phyloP scores from a whole-genome alignment of 371 early-diverging fungal species.

The Mucor piriformis region DNA sequence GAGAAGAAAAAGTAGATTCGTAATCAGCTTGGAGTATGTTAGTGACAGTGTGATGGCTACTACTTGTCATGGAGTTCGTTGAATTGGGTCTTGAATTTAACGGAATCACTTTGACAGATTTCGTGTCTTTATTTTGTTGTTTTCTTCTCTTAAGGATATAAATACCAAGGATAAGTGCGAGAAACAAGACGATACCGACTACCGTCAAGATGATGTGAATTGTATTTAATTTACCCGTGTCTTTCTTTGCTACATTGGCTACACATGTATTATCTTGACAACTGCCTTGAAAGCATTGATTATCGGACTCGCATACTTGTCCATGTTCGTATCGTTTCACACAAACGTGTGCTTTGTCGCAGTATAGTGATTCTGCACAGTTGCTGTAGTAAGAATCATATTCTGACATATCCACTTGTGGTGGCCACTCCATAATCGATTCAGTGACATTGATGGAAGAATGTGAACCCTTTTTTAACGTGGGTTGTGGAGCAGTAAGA shows the following conservation, averaged over 20 bases:
- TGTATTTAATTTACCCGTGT: slow-evolving; percentile 1
- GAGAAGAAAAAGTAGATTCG: slow-evolving; percentile 3
- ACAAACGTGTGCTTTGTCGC: slow-evolving; percentile 8
- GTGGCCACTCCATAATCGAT: slow-evolving; percentile 19
- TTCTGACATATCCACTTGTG: neutral
- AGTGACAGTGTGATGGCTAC: neutral
- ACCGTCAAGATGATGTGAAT: slow-evolving; percentile 14
- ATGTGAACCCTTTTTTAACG: slow-evolving; percentile 5
- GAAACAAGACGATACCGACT: slow-evolving; percentile 6
- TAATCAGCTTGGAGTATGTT: slow-evolving; percentile 15
- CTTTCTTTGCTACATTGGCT: neutral
- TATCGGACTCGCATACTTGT: slow-evolving; percentile 17
- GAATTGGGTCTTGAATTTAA: neutral
- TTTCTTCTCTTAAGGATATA: slow-evolving; percentile 9
- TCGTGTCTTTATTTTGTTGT: too few species aligned
- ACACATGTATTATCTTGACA: slow-evolving; percentile 14
- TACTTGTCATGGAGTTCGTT: neutral
- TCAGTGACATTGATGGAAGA: slow-evolving; percentile 14
- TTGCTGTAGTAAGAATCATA: slow-evolving; percentile 19
- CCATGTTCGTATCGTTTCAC: slow-evolving; percentile 3
- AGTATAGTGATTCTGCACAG: slow-evolving; percentile 12
- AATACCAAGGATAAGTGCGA: neutral
- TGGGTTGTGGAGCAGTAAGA: slow-evolving; percentile 7
- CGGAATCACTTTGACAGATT: neutral
- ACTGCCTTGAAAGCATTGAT: slow-evolving; percentile 16